Percentiles rank a stretch among this genome's conserved stretches.
Evolutionary conservation across 2,329 filamentous ascomycete genomes (phyloP).

Genomic region (Aspergillus arachidicola): DNA sequence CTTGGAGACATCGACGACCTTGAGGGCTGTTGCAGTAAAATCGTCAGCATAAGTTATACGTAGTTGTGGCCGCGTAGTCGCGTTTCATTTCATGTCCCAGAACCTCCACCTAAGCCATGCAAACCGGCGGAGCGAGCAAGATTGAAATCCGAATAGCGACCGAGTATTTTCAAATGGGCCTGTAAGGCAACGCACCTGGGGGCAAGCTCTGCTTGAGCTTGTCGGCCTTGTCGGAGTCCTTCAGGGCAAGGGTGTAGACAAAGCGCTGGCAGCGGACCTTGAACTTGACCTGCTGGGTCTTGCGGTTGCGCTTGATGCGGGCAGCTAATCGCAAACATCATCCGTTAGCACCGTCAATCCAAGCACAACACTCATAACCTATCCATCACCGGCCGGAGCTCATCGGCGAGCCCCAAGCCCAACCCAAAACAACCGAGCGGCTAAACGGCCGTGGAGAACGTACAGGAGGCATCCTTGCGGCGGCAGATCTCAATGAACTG

Average conservation of each 20-base stretch:
- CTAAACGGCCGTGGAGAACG: slow-evolving; percentile 47
- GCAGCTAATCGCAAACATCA: slow-evolving; percentile 61
- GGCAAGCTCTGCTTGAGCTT: slow-evolving; percentile 99
- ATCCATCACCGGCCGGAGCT: not conserved
- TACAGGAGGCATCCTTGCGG: slow-evolving; percentile 99
- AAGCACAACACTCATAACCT: slow-evolving; percentile 2
- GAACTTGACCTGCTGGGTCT: slow-evolving; percentile 96
- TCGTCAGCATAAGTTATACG: slow-evolving; percentile 23
- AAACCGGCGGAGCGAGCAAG: not conserved
- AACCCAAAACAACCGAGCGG: slow-evolving; percentile 2
- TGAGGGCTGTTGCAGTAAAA: slow-evolving; percentile 39
- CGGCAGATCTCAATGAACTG: slow-evolving; percentile 99
- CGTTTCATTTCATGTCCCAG: not conserved
- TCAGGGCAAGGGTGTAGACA: slow-evolving; percentile 97
- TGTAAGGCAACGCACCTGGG: slow-evolving; percentile 71
- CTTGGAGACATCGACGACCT: slow-evolving; percentile 50
- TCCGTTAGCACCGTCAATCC: slow-evolving; percentile 14
- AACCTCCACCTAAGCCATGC: not conserved
- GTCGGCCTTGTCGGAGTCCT: slow-evolving; percentile 99
- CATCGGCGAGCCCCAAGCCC: not conserved
- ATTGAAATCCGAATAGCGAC: not conserved
- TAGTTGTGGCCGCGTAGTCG: not conserved
- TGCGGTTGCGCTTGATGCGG: slow-evolving; percentile 94
- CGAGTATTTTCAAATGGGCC: slow-evolving; percentile 4
- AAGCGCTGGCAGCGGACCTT: slow-evolving; percentile 98